phyloP scores from a whole-genome alignment of 1,139 yeast genomes.

The Debaryomyces singareniensis region DNA sequence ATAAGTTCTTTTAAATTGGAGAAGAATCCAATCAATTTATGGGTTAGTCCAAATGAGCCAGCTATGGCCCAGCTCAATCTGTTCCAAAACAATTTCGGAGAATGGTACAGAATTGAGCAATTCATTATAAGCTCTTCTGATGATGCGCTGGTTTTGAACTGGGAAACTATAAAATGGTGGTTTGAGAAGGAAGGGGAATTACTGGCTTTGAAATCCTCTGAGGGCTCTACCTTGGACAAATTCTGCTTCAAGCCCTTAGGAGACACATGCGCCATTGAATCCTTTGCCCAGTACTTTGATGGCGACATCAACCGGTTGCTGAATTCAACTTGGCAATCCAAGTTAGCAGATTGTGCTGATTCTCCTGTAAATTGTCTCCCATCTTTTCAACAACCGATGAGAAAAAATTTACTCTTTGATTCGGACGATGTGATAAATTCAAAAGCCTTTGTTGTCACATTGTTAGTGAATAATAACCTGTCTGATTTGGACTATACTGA shows the following conservation, averaged over 20 bases:
- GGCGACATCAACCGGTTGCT: slow-evolving; percentile 54
- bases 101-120: slow-evolving; percentile 87
- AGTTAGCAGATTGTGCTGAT: slow-evolving; percentile 54
- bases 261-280: slow-evolving; percentile 81
- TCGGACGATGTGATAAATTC: slow-evolving; percentile 49
- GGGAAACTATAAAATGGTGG: slow-evolving; percentile 83
- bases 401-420: slow-evolving; percentile 58
- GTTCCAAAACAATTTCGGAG: slow-evolving; percentile 81
- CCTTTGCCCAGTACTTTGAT: slow-evolving; percentile 81
- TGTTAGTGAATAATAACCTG: slow-evolving; percentile 44
- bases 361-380: slow-evolving; percentile 91
- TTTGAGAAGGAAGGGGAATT: slow-evolving; percentile 64
- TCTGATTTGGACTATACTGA: slow-evolving; percentile 27
- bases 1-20: slow-evolving; percentile 54
- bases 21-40: slow-evolving; percentile 70
- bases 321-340: slow-evolving; percentile 46
- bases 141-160: slow-evolving; percentile 48
- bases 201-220: slow-evolving; percentile 16
- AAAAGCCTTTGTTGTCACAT: slow-evolving; percentile 69
- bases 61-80: slow-evolving; percentile 62
- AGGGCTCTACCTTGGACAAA: slow-evolving; percentile 43
- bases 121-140: slow-evolving; percentile 67
- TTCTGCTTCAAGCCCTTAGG: slow-evolving; percentile 77
- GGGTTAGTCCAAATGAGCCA: slow-evolving; percentile 84
- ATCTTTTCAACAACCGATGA: slow-evolving; percentile 83